Conservation (phyloP, 2,329 filamentous ascomycete species). For the Parasarocladium wereldwijsianum region DNA sequence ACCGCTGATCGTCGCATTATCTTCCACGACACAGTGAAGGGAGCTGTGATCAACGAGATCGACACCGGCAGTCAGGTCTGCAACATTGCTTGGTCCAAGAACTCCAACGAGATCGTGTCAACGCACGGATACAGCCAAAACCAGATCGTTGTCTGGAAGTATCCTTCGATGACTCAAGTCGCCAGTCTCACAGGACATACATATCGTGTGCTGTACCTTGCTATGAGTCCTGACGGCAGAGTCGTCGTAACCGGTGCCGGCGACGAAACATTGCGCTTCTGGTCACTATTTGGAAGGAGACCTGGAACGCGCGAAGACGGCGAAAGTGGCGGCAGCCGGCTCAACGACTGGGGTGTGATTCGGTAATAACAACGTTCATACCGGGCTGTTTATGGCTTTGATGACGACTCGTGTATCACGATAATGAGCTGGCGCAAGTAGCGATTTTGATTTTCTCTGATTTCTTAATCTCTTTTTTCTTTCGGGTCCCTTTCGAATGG, state of each 20-base stretch:
- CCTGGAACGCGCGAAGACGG: slow-evolving; percentile 57
- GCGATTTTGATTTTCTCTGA: no score
- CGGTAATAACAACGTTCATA: slow-evolving; percentile 32
- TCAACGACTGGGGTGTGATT: slow-evolving; percentile 75
- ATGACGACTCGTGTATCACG: no score
- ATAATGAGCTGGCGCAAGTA: no score
- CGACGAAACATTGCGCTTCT: slow-evolving; percentile 91
- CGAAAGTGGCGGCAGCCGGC: slow-evolving; percentile 39
- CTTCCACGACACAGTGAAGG: slow-evolving; percentile 92
- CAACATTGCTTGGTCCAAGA: slow-evolving; percentile 93
- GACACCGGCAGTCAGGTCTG: slow-evolving; percentile 98
- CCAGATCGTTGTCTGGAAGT: slow-evolving; percentile 99
- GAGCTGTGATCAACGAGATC: slow-evolving; percentile 67
- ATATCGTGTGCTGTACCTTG: slow-evolving; percentile 87
- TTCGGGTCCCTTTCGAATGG: no score
- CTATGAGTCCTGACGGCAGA: slow-evolving; percentile 92
- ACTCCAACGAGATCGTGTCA: slow-evolving; percentile 92
- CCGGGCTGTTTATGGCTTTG: no score
- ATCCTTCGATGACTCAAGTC: slow-evolving; percentile 94
- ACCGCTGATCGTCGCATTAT: slow-evolving; percentile 94
- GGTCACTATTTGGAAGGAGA: slow-evolving; percentile 86
- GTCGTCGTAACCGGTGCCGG: slow-evolving; percentile 91
- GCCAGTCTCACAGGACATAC: slow-evolving; percentile 92
- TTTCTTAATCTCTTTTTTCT: no score
- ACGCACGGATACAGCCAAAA: slow-evolving; percentile 97